phyloP scores from a whole-genome alignment of 2,329 filamentous ascomycete species.

The Sclerotinia borealis region DNA sequence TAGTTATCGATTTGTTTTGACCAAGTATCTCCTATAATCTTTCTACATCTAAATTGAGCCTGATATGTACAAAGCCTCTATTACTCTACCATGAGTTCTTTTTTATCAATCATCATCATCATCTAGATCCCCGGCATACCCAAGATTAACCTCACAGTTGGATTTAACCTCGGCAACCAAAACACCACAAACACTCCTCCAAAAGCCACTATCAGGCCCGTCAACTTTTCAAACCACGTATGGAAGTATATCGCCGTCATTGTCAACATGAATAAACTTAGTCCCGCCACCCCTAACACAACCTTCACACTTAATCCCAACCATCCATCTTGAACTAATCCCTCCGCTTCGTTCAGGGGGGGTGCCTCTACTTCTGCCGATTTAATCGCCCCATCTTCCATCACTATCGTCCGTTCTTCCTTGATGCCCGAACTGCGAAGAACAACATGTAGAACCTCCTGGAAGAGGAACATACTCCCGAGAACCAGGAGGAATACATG shows the following conservation, averaged over 20 bases:
- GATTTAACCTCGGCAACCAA: slow-evolving; percentile 41
- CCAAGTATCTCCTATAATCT: too few relatives aligned
- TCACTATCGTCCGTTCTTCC: slow-evolving; percentile 62
- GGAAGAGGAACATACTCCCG: slow-evolving; percentile 71
- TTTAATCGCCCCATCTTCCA: slow-evolving; percentile 60
- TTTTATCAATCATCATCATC: background rate
- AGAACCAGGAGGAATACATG: slow-evolving; percentile 91
- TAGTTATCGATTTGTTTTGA: too few relatives aligned
- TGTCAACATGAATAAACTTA: slow-evolving; percentile 92
- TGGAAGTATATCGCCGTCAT: slow-evolving; percentile 99
- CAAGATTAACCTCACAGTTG: slow-evolving; percentile 40
- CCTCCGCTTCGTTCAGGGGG: slow-evolving; percentile 11
- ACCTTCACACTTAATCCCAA: slow-evolving; percentile 49
- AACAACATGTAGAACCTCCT: slow-evolving; percentile 67
- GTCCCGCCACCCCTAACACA: slow-evolving; percentile 54
- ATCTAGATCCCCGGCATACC: slow-evolving; percentile 37
- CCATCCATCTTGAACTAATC: slow-evolving; percentile 15
- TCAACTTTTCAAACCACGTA: slow-evolving; percentile 90
- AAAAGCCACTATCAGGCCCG: slow-evolving; percentile 43
- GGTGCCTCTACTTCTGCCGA: slow-evolving; percentile 45
- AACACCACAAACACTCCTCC: slow-evolving; percentile 44
- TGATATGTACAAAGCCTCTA: background rate
- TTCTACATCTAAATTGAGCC: background rate
- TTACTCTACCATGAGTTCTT: background rate
- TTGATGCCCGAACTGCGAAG: slow-evolving; percentile 39